Conservation (phyloP, 1,284 basidiomycete genomes). For the Stereum hirsutum region DNA sequence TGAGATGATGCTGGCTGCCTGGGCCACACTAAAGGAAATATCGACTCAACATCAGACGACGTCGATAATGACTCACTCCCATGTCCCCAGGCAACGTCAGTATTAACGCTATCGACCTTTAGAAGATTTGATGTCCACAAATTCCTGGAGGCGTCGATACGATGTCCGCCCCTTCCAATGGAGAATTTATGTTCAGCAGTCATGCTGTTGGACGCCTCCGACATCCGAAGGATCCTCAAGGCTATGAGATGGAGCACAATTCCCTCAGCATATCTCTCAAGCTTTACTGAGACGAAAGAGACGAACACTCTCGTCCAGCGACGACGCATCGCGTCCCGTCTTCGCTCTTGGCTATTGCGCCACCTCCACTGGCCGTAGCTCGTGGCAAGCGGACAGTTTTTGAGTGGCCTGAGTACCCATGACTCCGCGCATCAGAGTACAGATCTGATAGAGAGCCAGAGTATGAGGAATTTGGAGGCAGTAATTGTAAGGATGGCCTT, state of each 20-base stretch:
- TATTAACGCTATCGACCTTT: conserved; percentile 67
- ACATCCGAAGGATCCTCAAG: conserved; percentile 53
- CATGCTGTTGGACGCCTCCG: conserved; percentile 28
- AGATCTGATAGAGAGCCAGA: conserved; percentile 15
- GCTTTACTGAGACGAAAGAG: conserved; percentile 4
- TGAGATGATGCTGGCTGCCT: too few relatives aligned
- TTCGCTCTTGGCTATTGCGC: conserved; percentile 54
- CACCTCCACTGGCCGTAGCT: conserved; percentile 49
- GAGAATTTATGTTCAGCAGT: conserved; percentile 39
- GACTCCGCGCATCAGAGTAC: conserved; percentile 33
- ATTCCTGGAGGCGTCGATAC: conserved; percentile 60
- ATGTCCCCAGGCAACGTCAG: conserved; percentile 76
- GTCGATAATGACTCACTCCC: conserved; percentile 46
- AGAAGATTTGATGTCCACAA: conserved; percentile 65
- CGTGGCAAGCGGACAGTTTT: conserved; percentile 49
- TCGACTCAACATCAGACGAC: too few relatives aligned
- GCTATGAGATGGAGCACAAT: conserved; percentile 27
- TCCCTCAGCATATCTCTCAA: background rate
- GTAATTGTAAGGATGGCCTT: background rate
- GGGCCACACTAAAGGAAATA: too few relatives aligned
- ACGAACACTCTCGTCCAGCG: conserved; percentile 66
- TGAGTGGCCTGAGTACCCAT: conserved; percentile 33
- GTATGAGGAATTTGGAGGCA: background rate
- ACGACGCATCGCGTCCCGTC: conserved; percentile 61
- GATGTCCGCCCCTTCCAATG: conserved; percentile 48